phyloP scores from a whole-genome alignment of 768 basidiomycete genomes.

The Epithele typhae region DNA sequence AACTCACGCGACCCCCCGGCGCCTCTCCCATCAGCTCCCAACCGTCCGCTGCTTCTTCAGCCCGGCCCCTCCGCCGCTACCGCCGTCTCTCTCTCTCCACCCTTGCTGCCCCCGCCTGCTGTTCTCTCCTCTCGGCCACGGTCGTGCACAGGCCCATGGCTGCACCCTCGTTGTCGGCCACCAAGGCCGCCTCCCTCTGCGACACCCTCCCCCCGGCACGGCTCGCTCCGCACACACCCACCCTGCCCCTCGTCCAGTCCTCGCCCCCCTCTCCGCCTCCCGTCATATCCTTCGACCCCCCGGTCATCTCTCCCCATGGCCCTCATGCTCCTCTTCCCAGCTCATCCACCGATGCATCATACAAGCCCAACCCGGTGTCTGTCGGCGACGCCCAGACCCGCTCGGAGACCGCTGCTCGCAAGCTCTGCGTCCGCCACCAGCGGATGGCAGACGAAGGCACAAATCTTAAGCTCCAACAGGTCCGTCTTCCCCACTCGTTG shows the following conservation, averaged over 20 bases:
- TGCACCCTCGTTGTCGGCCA: constrained; percentile 10
- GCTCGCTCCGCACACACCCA: constrained; percentile 32
- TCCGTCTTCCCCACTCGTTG: constrained; percentile 30
- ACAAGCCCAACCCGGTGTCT: neutral
- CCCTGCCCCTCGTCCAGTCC: constrained; percentile 19
- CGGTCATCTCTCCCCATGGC: constrained; percentile 11
- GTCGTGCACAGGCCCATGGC: constrained; percentile 17
- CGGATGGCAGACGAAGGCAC: constrained; percentile 96
- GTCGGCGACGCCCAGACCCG: neutral
- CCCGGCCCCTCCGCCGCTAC: neutral
- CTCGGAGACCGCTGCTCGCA: constrained; percentile 45
- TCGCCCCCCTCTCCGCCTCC: constrained; percentile 16
- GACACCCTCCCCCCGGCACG: constrained; percentile 68
- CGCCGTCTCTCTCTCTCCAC: constrained; percentile 1
- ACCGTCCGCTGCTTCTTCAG: neutral
- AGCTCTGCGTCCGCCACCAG: constrained; percentile 90
- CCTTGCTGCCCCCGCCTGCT: constrained; percentile 1
- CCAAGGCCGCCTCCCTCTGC: constrained; percentile 46
- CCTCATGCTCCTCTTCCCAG: too few relatives aligned
- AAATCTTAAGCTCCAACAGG: constrained; percentile 87
- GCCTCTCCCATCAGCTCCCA: constrained; percentile 7
- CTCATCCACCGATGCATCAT: neutral
- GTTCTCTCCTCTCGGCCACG: constrained; percentile 8
- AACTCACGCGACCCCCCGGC: constrained; percentile 20
- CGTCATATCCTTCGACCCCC: constrained; percentile 22